Base-by-base conservation (phyloP, 345 rosid species). In the Sisymbrium altissimum region DNA sequence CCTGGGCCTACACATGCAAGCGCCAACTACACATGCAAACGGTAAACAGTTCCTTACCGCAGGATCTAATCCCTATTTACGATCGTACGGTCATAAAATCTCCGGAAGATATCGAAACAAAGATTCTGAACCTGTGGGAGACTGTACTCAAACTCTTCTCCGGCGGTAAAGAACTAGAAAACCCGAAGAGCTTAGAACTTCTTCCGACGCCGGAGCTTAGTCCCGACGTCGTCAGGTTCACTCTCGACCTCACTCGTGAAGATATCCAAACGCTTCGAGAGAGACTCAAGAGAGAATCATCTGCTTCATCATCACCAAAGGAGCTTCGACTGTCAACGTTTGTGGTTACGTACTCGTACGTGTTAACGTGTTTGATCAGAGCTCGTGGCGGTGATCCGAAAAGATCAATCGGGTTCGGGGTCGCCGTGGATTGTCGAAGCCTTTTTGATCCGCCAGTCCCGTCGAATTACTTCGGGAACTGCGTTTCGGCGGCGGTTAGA, bases 381-480 rank as follows among this genome's bases (percentile, higher is more conserved):
- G 75, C 84, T 0, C 70, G 60, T 27, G 70, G 77, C 4, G 74
- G 17, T 0, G 79, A 66, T 19, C 36, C 74, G 1, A 25, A 7
- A 2, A 58, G 43, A 62, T 27, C 18, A 0, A 56, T 75, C 6
- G 14, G 39, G 1, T 45, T 53, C 8, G 57, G 12, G 2, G 72
- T 81, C 45, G 5, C 73, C 0, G 83, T 69, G 5, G 84, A 85
- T 33, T 81, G 70, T 29, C 63, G 86, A 14, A 18, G 18, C 50
- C 78, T 76, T 2, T 2, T 83, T 1, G 64, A 80, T 8, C 83
- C 83, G 11, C 83, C 86, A 8, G 0, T 78, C 1, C 80, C 81
- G 0, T 11, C 7, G 1, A 78, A 66, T 14, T 85, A 81, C 41
- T 66, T 81, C 7, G 86, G 86, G 0, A 85, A 81, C 11, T 81